These are phyloP conservation scores for Aspergillus nidulans DNA, from an alignment of 495 filamentous ascomycete genomes.

Conservation along the genomic window DNA sequence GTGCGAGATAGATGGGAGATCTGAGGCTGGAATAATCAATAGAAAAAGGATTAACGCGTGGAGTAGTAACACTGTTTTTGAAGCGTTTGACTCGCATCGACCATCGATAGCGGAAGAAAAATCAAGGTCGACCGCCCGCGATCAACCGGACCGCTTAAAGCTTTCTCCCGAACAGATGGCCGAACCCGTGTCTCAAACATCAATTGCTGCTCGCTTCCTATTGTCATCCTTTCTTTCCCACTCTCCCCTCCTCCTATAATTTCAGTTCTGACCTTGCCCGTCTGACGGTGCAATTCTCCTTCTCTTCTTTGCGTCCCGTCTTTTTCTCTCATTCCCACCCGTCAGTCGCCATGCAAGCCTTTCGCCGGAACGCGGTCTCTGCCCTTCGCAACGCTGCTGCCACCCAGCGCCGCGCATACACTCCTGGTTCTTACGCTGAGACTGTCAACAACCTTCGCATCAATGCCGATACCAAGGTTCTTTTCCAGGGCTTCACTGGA, in stretches of 20 bases:
- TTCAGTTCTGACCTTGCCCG: constrained; percentile 4
- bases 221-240: constrained; percentile 18
- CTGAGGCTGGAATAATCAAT: neutral
- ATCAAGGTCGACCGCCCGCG: constrained; percentile 27
- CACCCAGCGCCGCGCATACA: constrained; percentile 61
- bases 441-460: constrained; percentile 91
- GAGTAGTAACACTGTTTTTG: neutral
- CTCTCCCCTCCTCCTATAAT: constrained; percentile 12
- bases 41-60: neutral
- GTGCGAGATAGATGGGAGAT: neutral
- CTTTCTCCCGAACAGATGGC: constrained; percentile 37
- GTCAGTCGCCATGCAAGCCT: constrained; percentile 46
- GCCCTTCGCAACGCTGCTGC: constrained; percentile 45
- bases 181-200: constrained; percentile 22
- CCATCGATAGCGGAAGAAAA: constrained; percentile 18
- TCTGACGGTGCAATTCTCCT: constrained; percentile 13
- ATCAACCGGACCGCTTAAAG: constrained; percentile 41
- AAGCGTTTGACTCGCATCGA: neutral
- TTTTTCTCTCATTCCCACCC: constrained; percentile 3
- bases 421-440: constrained; percentile 68
- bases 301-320: constrained; percentile 19
- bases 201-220: constrained; percentile 17
- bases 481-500: constrained; percentile 97
- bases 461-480: constrained; percentile 83
- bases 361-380: constrained; percentile 47